Evolutionary conservation across 2,329 filamentous ascomycete genomes (phyloP).

Genomic region (Curvularia sp.): DNA sequence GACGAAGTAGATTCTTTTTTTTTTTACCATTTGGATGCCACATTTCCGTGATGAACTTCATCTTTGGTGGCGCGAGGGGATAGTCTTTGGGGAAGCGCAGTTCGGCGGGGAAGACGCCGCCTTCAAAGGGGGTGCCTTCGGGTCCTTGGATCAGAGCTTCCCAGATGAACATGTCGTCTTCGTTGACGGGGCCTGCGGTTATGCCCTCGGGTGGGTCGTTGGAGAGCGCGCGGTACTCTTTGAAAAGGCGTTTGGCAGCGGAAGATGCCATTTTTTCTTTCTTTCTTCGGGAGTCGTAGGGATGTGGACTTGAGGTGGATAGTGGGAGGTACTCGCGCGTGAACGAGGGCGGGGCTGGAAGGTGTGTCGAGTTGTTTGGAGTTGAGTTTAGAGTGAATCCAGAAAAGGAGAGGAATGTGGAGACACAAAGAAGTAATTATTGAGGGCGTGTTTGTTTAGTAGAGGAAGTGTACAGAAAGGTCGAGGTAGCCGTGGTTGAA

Average conservation of each 20-base stretch:
- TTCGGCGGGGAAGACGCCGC: conserved; percentile 88
- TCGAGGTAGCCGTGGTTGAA: neutral
- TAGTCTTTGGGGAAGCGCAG: conserved; percentile 86
- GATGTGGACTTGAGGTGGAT: neutral
- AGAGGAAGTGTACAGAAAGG: neutral
- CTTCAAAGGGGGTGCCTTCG: conserved; percentile 94
- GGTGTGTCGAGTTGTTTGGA: neutral
- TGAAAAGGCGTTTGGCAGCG: conserved; percentile 80
- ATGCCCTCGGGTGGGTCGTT: conserved; percentile 98
- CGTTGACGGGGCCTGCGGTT: conserved; percentile 87
- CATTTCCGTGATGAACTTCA: conserved; percentile 84
- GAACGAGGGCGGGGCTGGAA: neutral
- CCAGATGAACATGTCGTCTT: conserved; percentile 96
- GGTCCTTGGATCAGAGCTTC: conserved; percentile 96
- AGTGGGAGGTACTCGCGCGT: neutral
- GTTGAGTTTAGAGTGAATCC: too few relatives aligned
- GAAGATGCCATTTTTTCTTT: conserved; percentile 61
- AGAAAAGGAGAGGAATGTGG: neutral
- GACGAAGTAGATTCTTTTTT: too few relatives aligned
- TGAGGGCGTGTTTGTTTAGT: neutral
- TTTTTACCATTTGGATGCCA: conserved; percentile 92
- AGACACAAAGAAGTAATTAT: neutral
- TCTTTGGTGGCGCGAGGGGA: conserved; percentile 84
- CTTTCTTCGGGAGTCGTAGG: neutral
- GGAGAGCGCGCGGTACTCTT: conserved; percentile 93